A percentile compares a stretch with the other conserved stretches of the same genome.
These are phyloP conservation scores for Saccharomycopsis schoenii DNA, from an alignment of 805 yeast species.

Conservation along the genomic window DNA sequence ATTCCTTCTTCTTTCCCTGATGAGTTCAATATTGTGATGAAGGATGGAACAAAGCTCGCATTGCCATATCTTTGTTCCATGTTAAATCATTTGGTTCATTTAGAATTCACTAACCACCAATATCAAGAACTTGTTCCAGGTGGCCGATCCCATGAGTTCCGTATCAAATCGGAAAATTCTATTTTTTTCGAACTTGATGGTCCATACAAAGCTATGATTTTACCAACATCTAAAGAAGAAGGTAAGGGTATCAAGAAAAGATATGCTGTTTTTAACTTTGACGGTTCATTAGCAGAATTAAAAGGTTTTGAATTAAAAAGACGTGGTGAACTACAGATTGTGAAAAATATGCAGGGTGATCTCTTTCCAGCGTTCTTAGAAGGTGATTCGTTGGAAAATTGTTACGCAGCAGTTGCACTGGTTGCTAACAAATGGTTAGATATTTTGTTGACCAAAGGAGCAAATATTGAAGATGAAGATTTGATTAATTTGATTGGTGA, in stretches of 20 bases:
- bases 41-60: constrained; percentile 66
- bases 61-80: constrained; percentile 93
- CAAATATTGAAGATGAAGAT: constrained; percentile 85
- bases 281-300: constrained; percentile 87
- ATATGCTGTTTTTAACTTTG: constrained; percentile 93
- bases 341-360: constrained; percentile 92
- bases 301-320: constrained; percentile 96
- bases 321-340: constrained; percentile 89
- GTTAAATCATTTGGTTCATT: constrained; percentile 89
- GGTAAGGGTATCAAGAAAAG: constrained; percentile 94
- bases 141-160: constrained; percentile 55
- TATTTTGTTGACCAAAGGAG: constrained; percentile 80
- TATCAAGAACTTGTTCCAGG: constrained; percentile 74
- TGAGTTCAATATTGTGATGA: constrained; percentile 57
- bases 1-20: constrained; percentile 92
- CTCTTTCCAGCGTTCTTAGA: constrained; percentile 84
- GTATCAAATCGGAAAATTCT: constrained; percentile 78
- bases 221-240: constrained; percentile 96
- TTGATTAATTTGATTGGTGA: constrained; percentile 91
- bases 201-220: constrained; percentile 93
- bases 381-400: constrained; percentile 66
- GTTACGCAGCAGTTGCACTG: constrained; percentile 81
- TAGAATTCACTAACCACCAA: constrained; percentile 85
- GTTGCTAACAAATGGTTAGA: constrained; percentile 97
- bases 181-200: constrained; percentile 98